A percentile compares a stretch with the other conserved stretches of the same genome.
Conservation (phyloP, 2,329 filamentous ascomycete genomes). For the Biscogniauxia mediterranea region DNA sequence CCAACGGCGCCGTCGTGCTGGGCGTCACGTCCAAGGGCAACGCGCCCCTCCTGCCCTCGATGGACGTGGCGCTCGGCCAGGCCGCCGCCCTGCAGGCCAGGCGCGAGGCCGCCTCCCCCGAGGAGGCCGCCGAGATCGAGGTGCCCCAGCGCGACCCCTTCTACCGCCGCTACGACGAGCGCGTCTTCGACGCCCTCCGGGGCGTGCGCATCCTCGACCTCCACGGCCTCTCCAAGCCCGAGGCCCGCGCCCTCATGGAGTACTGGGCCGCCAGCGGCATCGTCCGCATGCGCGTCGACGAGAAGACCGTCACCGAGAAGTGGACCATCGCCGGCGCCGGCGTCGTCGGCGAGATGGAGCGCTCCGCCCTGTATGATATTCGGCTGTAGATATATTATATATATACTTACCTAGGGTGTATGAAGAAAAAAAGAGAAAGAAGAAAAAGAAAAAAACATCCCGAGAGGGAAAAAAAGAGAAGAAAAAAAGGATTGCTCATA, state of each 20-base stretch:
- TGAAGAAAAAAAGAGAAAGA: background rate
- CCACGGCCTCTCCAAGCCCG: constrained; percentile 67
- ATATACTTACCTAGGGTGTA: background rate
- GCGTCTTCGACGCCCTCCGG: constrained; percentile 52
- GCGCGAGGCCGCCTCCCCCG: too few species aligned
- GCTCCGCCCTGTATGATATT: constrained; percentile 46
- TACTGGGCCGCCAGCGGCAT: constrained; percentile 90
- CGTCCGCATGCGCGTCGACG: constrained; percentile 67
- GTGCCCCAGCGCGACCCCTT: constrained; percentile 50
- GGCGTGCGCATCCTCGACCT: constrained; percentile 55
- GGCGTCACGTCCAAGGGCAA: constrained; percentile 75
- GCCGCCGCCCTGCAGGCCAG: constrained; percentile 43
- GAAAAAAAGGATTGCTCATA: too few species aligned
- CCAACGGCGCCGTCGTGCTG: constrained; percentile 77
- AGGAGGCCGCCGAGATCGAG: constrained; percentile 20
- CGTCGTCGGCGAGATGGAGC: constrained; percentile 79
- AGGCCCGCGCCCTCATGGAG: constrained; percentile 80
- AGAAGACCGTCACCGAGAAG: constrained; percentile 71
- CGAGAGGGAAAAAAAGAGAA: background rate
- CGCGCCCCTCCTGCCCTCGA: constrained; percentile 58
- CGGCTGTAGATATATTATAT: constrained; percentile 11
- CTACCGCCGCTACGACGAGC: constrained; percentile 54
- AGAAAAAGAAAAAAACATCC: background rate
- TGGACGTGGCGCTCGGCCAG: constrained; percentile 66
- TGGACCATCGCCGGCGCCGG: constrained; percentile 82